Base-by-base conservation (phyloP, 1,284 basidiomycete species). In the Tremellales sp. region DNA sequence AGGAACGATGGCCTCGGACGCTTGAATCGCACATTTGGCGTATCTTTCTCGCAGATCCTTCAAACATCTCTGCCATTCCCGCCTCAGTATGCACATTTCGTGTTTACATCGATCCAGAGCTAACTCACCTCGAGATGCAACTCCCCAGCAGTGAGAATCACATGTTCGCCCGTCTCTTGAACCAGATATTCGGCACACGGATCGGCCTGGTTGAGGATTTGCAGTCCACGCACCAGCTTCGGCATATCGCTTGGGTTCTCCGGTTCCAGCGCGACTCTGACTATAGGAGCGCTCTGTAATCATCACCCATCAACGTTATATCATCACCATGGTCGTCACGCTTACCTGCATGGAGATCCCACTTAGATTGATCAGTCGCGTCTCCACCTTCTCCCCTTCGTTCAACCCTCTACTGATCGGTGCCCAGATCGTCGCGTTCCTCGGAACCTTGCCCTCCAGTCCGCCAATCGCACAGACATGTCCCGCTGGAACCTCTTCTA, bases 161-260 rank as follows among this genome's bases (percentile, higher is more conserved):
- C 95, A 70, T 97, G 88, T 72, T 99, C 95, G 33, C 95, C 95
- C 0, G 92, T 97, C 61, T 91, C 84, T 71, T 98, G 94, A 53
- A 97, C 89, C 66, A 97, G 87, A 0, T 88, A 93, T 70, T 98
- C 91, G 14, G 95, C 94, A 60, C 93, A 98, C 1, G 95, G 94
- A 73, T 98, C 95, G 4, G 93, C 86, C 70, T 97, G 93, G 62
- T 87, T 88, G 25, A 99, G 81, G 26, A 98, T 76, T 59, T 86
- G 87, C 43, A 98, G 75, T 1, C 95, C 95, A 43, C 80, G 80
- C 28, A 97, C 79, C 14, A 99, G 79, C 67, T 91, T 93, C 1
- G 84, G 85, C 83, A 98, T 87, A 66, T 98, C 90, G n/a, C 77
- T 72, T 9, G 94, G 89, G 43, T 83, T 79, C 28, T 77, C 78